Base-by-base conservation (phyloP, 495 filamentous ascomycete genomes). In the Usnea hakonensis region DNA sequence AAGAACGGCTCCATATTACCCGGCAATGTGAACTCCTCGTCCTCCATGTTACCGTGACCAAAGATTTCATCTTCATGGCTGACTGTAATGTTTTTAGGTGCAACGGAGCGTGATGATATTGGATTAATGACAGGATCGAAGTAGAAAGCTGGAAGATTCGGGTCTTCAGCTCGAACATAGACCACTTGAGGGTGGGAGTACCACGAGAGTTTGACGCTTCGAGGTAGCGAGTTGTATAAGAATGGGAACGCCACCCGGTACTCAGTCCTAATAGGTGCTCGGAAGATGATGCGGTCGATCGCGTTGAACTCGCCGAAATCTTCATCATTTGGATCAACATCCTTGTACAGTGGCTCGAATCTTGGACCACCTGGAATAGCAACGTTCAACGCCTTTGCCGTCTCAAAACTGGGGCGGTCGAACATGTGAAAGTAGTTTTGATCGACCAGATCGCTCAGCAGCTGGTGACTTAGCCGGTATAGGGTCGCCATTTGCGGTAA, bases 291-390 rank as follows among this genome's bases (percentile, higher is more conserved):
- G 63, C 95, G 90, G 72, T 97, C 93, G 70, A 99, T 99, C 52
- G 93, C 95, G 69, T 99, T 99, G 83, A 99, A 99, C 74, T 99
- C 95, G 71, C 95, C 94, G 75, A 99, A 99, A 71, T 99, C 95
- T 74, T 99, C 95, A 69, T 97, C 92, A 69, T 99, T 97, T 36
- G 95, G 95, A 71, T 99, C 93, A 55, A 99, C 90, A 66, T 99
- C 95, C 75, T 99, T 99, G 79, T 97, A 99, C 14, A 99, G 75
- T 19, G 95, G 95, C 76, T 99, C 95, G 60, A 99, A 99, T 44
- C 94, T 86, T 65, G 95, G 95, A 40, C 95, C 95, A 71, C 95
- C 95, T 17, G 95, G 95, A 43, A 99, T 90, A 11, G 95, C 93
- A 57, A 97, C 92, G 67, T 99, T 99, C 55, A 99, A 76, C 2